phyloP scores from a whole-genome alignment of 2,329 filamentous ascomycete genomes.

The Chrysosporium keratinophilum region DNA sequence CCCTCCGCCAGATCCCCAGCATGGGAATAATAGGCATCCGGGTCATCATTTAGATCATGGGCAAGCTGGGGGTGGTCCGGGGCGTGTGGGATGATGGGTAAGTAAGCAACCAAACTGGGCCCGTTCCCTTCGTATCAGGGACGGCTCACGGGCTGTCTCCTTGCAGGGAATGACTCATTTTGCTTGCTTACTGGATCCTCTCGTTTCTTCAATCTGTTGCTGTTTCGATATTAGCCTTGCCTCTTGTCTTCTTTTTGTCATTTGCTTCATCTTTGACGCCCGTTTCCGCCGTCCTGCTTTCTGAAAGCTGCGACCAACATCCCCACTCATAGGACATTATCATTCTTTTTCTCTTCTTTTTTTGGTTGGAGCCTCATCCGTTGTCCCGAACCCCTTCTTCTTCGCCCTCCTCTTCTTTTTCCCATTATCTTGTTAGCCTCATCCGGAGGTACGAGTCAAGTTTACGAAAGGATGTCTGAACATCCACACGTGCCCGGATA shows the following conservation, averaged over 20 bases:
- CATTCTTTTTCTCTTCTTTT: background rate
- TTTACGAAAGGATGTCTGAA: background rate
- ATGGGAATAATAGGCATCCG: background rate
- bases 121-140: background rate
- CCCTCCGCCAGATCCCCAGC: slow-evolving; percentile 41
- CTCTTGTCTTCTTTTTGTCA: background rate
- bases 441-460: background rate
- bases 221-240: background rate
- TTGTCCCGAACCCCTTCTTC: background rate
- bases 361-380: background rate
- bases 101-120: slow-evolving; percentile 8
- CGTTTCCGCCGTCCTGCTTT: background rate
- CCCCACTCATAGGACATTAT: slow-evolving; percentile 4
- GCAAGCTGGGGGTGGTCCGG: slow-evolving; percentile 22
- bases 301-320: background rate
- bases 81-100: slow-evolving; percentile 15
- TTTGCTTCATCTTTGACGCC: slow-evolving; percentile 3
- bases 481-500: background rate
- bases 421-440: no score
- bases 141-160: background rate
- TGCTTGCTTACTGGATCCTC: slow-evolving; percentile 8
- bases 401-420: background rate
- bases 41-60: slow-evolving; percentile 16
- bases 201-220: background rate
- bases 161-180: slow-evolving; percentile 1